Percentiles rank a stretch among this genome's conserved stretches.
Evolutionary conservation across 1,284 basidiomycete species (phyloP).

Genomic region (Sanghuangporus weigelae): DNA sequence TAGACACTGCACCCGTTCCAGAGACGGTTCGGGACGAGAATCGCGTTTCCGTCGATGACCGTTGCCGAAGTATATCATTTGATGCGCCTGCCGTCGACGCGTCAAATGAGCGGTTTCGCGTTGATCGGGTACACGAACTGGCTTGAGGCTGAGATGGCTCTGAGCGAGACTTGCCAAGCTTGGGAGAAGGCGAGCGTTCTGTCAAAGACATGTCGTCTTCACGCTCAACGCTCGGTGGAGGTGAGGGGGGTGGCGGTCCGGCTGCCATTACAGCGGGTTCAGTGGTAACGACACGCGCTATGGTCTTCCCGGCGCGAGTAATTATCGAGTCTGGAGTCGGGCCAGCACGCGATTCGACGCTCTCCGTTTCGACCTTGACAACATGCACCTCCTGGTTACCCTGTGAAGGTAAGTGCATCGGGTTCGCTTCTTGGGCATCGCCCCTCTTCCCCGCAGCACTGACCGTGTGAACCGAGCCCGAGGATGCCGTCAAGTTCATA

Average conservation of each 20-base stretch:
- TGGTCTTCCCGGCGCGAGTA: conserved; percentile 14
- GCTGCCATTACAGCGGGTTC: conserved; percentile 10
- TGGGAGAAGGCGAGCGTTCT: conserved; percentile 9
- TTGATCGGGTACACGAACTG: neutral
- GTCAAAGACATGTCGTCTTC: conserved; percentile 4
- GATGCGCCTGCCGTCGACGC: conserved; percentile 1
- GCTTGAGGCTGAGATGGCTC: conserved; percentile 4
- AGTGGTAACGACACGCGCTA: conserved; percentile 12
- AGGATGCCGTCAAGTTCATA: conserved; percentile 3
- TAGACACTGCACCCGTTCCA: conserved; percentile 6
- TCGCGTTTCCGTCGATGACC: conserved; percentile 8
- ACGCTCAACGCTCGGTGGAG: conserved; percentile 15
- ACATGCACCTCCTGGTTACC: conserved; percentile 18
- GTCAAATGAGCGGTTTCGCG: conserved; percentile 1
- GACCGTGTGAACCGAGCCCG: conserved; percentile 11
- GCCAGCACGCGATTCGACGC: conserved; percentile 16
- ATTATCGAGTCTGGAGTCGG: conserved; percentile 7
- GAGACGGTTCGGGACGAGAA: conserved; percentile 4
- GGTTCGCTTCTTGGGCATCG: conserved; percentile 15
- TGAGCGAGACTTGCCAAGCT: conserved; percentile 12
- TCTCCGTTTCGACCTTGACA: conserved; percentile 15
- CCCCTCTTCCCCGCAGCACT: conserved; percentile 4
- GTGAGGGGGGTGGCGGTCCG: conserved; percentile 16
- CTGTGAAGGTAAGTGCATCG: conserved; percentile 15
- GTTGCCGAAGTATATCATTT: conserved; percentile 5